Percentiles rank a stretch among this genome's conserved stretches.
phyloP scores from a whole-genome alignment of 768 basidiomycete genomes.

The Leccinum arenicola region DNA sequence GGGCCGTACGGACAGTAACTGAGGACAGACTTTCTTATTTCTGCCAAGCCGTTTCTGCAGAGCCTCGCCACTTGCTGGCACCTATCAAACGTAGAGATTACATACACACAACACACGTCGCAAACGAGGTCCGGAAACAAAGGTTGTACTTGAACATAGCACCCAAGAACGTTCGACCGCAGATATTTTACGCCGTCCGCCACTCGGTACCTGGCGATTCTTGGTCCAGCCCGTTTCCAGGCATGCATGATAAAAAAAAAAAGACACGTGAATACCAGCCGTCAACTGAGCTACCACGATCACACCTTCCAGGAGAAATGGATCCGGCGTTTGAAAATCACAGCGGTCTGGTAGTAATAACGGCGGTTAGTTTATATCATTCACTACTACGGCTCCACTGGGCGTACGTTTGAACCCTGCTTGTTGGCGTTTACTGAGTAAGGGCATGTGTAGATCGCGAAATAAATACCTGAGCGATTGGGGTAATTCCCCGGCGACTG shows the following conservation, averaged over 20 bases:
- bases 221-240: slow-evolving; percentile 36
- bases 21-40: slow-evolving; percentile 13
- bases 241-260: slow-evolving; percentile 21
- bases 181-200: slow-evolving; percentile 36
- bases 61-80: slow-evolving; percentile 28
- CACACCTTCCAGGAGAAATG: slow-evolving; percentile 29
- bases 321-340: slow-evolving; percentile 38
- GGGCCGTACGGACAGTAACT: slow-evolving; percentile 6
- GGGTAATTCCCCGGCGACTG: slow-evolving; percentile 24
- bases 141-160: slow-evolving; percentile 18
- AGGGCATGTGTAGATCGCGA: slow-evolving; percentile 8
- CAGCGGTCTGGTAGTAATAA: slow-evolving; percentile 31
- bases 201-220: slow-evolving; percentile 30
- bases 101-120: slow-evolving; percentile 19
- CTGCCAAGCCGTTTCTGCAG: slow-evolving; percentile 14
- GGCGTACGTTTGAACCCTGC: slow-evolving; percentile 28
- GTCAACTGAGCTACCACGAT: slow-evolving; percentile 18
- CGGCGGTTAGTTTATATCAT: slow-evolving; percentile 11
- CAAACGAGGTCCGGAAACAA: slow-evolving; percentile 21
- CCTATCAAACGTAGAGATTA: slow-evolving; percentile 20
- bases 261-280: slow-evolving; percentile 21
- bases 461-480: slow-evolving; percentile 31
- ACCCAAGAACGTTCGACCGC: slow-evolving; percentile 23
- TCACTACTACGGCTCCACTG: slow-evolving; percentile 7
- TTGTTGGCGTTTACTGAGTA: not conserved